phyloP scores from a whole-genome alignment of 768 basidiomycete species.

The Inosperma sp. region DNA sequence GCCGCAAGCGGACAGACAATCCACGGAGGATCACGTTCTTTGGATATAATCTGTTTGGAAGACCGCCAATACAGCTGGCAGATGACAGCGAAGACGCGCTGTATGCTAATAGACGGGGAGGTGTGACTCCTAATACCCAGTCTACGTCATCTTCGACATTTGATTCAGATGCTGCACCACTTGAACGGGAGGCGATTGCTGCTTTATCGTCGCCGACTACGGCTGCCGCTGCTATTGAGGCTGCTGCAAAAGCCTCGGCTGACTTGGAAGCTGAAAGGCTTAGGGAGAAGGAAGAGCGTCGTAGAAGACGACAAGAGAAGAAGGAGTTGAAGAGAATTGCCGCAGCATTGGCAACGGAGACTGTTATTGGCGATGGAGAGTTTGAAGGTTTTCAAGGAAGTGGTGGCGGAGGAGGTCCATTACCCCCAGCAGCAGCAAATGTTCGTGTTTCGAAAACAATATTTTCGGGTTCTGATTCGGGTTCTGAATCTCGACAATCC shows the following conservation, averaged over 20 bases:
- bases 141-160: slow-evolving; percentile 38
- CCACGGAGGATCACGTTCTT: slow-evolving; percentile 55
- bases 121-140: slow-evolving; percentile 5
- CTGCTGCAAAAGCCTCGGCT: slow-evolving; percentile 34
- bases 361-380: slow-evolving; percentile 29
- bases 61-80: slow-evolving; percentile 52
- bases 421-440: slow-evolving; percentile 9
- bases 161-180: slow-evolving; percentile 66
- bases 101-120: slow-evolving; percentile 12
- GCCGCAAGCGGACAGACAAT: slow-evolving; percentile 18
- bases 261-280: slow-evolving; percentile 37
- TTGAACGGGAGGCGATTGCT: slow-evolving; percentile 55
- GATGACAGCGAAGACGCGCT: slow-evolving; percentile 46
- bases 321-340: slow-evolving; percentile 42
- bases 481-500: slow-evolving; percentile 10
- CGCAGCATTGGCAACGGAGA: slow-evolving; percentile 29
- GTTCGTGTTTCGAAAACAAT: neutral
- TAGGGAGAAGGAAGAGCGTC: slow-evolving; percentile 49
- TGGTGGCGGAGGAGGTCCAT: slow-evolving; percentile 18
- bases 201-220: slow-evolving; percentile 40
- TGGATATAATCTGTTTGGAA: slow-evolving; percentile 65
- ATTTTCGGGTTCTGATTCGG: slow-evolving; percentile 16
- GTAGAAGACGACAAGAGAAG: slow-evolving; percentile 41
- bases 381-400: slow-evolving; percentile 71
- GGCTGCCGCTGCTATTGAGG: slow-evolving; percentile 28